Base-by-base conservation (phyloP, 2,329 filamentous ascomycete genomes). In the Fusarium goolgardi region DNA sequence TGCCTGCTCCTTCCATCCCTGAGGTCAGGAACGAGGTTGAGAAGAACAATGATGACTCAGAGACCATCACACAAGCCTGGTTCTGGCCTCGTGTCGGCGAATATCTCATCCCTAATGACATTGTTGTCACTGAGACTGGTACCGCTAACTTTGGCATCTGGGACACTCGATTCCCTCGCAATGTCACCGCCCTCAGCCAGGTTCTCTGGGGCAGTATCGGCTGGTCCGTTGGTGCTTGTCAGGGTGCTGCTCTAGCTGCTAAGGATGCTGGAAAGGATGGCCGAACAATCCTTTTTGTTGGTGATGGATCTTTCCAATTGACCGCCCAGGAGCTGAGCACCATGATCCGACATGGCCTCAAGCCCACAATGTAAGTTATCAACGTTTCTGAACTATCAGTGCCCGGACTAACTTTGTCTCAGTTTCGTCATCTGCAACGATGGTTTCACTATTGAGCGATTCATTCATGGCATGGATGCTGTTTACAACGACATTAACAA, bases 61-160 rank as follows among this genome's bases (percentile, higher is more conserved):
- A 73, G 50, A 76, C 46, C 41, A 91, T 94, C 75, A 90, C 85
- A 12, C 91, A 94, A 76, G 85, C 85, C 18, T 93, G 86, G 83
- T 85, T 97, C 77, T 97, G 93, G 92, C 91, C 91, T 1, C 86
- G 86, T 39, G 82, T 96, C 18, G 90, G 91, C 37, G 84, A 89
- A 65, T 96, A 91, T 83, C 81, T 97, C 12, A 83, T 85, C 55
- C 82, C 89, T 55, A 84, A 89, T 45, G 94, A 97, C 73, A 87
- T 96, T 58, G 83, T 97, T 55, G 86, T 97, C 51, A 95, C 93
- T 0, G 94, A 96, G 78, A 97, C 93, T 3, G 94, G 93, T 39
- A 97, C 94, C 0, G 84, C 93, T 59, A 95, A 94, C 80, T 95
- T 96, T 77, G 94, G 94, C 57, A 92, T 96, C 73, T 93, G 91